Conservation (phyloP, 345 rosid species). For the Hirschfeldia incana region DNA sequence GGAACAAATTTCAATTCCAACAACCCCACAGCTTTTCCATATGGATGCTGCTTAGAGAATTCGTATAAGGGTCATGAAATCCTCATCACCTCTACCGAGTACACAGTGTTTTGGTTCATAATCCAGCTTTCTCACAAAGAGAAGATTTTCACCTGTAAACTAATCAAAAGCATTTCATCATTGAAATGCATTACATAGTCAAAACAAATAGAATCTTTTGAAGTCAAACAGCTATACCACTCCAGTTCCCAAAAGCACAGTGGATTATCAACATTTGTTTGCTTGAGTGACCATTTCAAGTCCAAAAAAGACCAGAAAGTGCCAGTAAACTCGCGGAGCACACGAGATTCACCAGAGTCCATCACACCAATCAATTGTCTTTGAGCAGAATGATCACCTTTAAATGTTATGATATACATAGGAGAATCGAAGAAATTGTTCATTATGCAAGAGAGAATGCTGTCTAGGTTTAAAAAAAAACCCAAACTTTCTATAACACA, state of each 20-base stretch:
- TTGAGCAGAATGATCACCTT: conserved; percentile 30
- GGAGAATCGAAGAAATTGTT: background rate
- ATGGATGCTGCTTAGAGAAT: too few species aligned
- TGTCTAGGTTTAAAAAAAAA: background rate
- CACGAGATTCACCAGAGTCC: conserved; percentile 54
- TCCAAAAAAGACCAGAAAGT: conserved; percentile 69
- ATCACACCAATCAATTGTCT: conserved; percentile 60
- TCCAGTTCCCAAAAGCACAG: conserved; percentile 51
- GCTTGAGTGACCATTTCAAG: conserved; percentile 63
- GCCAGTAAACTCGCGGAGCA: conserved; percentile 56
- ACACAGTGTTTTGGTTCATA: conserved; percentile 57
- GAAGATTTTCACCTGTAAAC: conserved; percentile 59
- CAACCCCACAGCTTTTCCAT: too few species aligned
- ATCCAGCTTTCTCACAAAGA: conserved; percentile 70
- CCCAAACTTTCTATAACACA: too few species aligned
- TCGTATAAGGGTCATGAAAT: conserved; percentile 26
- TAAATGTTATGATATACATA: conserved; percentile 7
- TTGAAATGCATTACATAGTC: background rate
- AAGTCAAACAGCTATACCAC: conserved; percentile 48
- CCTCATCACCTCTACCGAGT: conserved; percentile 52
- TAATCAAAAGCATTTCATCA: conserved; percentile 28
- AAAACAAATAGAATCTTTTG: conserved; percentile 1
- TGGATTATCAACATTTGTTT: conserved; percentile 38
- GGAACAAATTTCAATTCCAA: too few species aligned
- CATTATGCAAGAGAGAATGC: background rate